Evolutionary conservation across 805 yeast species (phyloP), one percentile per base, ranked within the genome.

Genomic region (Candida khao-thaluensis): DNA sequence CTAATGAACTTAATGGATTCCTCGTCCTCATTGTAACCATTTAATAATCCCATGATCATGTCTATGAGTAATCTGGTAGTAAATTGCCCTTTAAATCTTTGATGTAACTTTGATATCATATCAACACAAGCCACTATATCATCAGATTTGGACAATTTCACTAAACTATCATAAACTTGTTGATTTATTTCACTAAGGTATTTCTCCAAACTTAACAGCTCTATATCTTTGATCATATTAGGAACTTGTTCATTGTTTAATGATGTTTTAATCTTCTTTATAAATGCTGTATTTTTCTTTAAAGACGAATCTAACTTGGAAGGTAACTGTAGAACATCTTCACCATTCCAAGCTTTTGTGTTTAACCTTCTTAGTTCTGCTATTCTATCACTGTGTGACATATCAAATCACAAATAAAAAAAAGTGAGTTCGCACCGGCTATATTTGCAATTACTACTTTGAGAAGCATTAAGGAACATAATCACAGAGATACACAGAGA

Each of bases 251-350:
- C 90, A 27, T 70, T 71, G 26, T 66, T 73, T 17, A 88, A 58
- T 2, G 81, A 68, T 2, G 74, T 66, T 46, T 81, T 73, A 37
- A 89, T 54, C 50, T 82, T 83, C 55, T 81, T 84, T 36, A 88
- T 80, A 52, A 86, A 85, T 0, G 88, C 83, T 3, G 87, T 78
- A 54, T 90, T 86, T 57, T 82, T 85, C 66, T 89, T 89, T 48
- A 89, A 66, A 41, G 90, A 82, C 0, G 95, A 68, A 54, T 89
- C 96, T 7, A 80, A 57, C 44, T 74, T 76, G 10, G 46, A 18
- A 1, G 52, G 45, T 5, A 47, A 37, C 7, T 30, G 15, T 16
- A 49, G 45, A 11, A 43, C 42, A 11, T 20, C 38, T 16, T 62
- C 72, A 1, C 80, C 84, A 24, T 59, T 55, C 85, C 86, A 79